These are phyloP conservation scores for Paxillus rubicundulus DNA, from an alignment of 768 basidiomycete genomes.

Conservation along the genomic window DNA sequence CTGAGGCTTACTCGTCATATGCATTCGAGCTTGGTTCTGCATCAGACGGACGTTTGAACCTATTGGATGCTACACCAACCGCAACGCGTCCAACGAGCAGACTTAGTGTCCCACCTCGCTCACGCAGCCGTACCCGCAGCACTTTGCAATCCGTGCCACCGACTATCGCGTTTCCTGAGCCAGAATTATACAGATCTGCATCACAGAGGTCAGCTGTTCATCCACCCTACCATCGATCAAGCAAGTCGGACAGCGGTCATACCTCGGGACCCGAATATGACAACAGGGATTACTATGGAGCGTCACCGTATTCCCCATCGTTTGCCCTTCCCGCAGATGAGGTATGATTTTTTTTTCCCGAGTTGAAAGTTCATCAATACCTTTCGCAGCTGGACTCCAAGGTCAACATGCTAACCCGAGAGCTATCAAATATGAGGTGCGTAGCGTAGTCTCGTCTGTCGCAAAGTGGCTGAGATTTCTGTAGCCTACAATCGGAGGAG, in stretches of 20 bases:
- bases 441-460: conserved; percentile 16
- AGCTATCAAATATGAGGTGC: conserved; percentile 40
- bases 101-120: conserved; percentile 19
- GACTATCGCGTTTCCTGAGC: conserved; percentile 48
- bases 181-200: conserved; percentile 46
- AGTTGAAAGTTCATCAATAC: conserved; percentile 3
- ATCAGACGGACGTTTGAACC: conserved; percentile 23
- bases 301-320: conserved; percentile 36
- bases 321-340: conserved; percentile 35
- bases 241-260: conserved; percentile 37
- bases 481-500: conserved; percentile 62
- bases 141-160: conserved; percentile 28
- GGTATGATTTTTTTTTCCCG: conserved; percentile 34
- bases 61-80: conserved; percentile 36
- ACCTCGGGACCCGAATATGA: conserved; percentile 12
- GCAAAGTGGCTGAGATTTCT: conserved; percentile 10
- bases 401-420: conserved; percentile 31
- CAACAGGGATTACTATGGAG: conserved; percentile 19
- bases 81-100: conserved; percentile 21
- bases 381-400: conserved; percentile 23
- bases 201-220: conserved; percentile 36
- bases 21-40: conserved; percentile 28
- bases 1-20: conserved; percentile 31
- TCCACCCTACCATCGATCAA: conserved; percentile 37
- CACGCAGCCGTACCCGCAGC: conserved; percentile 40